These are phyloP conservation scores for Beauveria medogensis DNA, from an alignment of 2,329 filamentous ascomycete species.

Conservation along the genomic window DNA sequence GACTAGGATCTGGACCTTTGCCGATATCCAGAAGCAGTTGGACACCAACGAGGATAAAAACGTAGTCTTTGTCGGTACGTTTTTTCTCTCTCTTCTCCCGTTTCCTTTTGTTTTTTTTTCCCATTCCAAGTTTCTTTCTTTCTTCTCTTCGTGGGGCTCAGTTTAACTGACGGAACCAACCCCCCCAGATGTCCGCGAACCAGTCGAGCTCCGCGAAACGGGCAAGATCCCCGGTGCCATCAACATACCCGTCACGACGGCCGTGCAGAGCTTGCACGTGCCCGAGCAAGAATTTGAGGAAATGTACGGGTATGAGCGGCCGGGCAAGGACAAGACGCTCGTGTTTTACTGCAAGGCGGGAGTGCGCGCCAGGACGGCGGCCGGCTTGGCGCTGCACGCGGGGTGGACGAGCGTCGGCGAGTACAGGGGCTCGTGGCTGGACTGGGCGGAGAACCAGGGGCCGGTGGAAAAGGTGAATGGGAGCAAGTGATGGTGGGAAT, in stretches of 20 bases:
- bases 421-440: slow-evolving; percentile 69
- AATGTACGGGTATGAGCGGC: slow-evolving; percentile 69
- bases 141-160: too few relatives aligned
- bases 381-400: slow-evolving; percentile 64
- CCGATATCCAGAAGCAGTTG: slow-evolving; percentile 36
- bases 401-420: slow-evolving; percentile 68
- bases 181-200: slow-evolving; percentile 60
- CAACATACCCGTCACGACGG: slow-evolving; percentile 72
- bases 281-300: slow-evolving; percentile 72
- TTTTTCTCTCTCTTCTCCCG: neutral
- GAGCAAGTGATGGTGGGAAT: neutral
- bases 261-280: slow-evolving; percentile 74
- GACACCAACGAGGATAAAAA: slow-evolving; percentile 17
- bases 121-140: neutral
- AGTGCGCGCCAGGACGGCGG: slow-evolving; percentile 71
- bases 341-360: slow-evolving; percentile 94
- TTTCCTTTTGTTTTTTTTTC: neutral
- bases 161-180: neutral
- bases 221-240: slow-evolving; percentile 73
- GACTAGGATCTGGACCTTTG: slow-evolving; percentile 40
- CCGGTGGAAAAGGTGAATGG: slow-evolving; percentile 28
- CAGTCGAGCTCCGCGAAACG: slow-evolving; percentile 52
- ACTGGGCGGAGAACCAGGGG: slow-evolving; percentile 73
- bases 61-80: slow-evolving; percentile 41
- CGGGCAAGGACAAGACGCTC: slow-evolving; percentile 44